Percentiles rank a stretch among this genome's conserved stretches.
Conservation (phyloP, 495 filamentous ascomycete species). For the Amorphotheca resinae region DNA sequence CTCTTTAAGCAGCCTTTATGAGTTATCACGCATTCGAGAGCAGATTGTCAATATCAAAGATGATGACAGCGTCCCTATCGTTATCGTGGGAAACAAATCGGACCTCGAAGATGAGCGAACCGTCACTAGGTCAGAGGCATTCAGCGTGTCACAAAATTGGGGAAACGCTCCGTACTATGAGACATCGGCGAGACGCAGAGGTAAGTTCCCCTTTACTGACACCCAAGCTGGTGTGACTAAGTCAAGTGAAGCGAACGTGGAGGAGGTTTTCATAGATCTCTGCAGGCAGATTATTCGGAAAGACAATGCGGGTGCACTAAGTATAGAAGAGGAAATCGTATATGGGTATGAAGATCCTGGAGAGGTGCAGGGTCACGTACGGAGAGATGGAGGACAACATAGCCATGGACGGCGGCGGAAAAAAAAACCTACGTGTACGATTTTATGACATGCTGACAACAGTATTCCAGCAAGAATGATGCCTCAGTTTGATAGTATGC, state of each 20-base stretch:
- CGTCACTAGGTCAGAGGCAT: constrained; percentile 72
- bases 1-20: constrained; percentile 69
- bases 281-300: constrained; percentile 83
- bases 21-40: constrained; percentile 79
- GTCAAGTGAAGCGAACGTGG: constrained; percentile 70
- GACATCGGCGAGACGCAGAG: constrained; percentile 65
- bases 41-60: constrained; percentile 97
- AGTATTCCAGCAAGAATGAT: no score
- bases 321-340: no score
- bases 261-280: constrained; percentile 89
- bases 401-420: constrained; percentile 9
- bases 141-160: constrained; percentile 81
- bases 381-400: constrained; percentile 11
- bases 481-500: no score
- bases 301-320: no score
- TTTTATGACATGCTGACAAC: no score
- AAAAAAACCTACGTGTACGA: constrained; percentile 12
- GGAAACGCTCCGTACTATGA: constrained; percentile 90
- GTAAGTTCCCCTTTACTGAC: constrained; percentile 22
- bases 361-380: no score
- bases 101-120: constrained; percentile 87
- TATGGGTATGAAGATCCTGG: no score
- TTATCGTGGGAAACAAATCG: constrained; percentile 95
- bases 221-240: background rate
- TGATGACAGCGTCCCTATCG: constrained; percentile 79